Percentiles rank a stretch among this genome's conserved stretches.
Evolutionary conservation across 805 yeast species (phyloP).

Genomic region (Candida parachauliodes): DNA sequence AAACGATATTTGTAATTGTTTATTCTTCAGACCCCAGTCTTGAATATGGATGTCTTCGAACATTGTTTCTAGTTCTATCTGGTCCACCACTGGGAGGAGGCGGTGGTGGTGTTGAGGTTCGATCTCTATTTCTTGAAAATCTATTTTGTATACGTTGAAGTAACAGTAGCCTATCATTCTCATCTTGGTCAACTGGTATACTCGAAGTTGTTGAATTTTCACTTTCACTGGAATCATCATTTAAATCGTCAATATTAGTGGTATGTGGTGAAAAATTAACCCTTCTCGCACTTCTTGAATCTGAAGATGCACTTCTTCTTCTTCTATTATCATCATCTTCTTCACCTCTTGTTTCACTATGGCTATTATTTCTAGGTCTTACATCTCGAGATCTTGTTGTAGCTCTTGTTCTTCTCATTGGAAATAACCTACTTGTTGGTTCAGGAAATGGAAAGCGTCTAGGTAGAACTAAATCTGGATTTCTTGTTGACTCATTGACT

Average conservation of each 20-base stretch:
- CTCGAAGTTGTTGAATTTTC: neutral
- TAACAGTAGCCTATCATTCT: conserved; percentile 1
- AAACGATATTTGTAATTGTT: neutral
- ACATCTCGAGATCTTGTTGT: conserved; percentile 4
- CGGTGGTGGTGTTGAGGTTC: conserved; percentile 1
- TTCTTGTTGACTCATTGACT: conserved; percentile 10
- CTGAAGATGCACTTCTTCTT: conserved; percentile 1
- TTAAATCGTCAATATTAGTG: conserved; percentile 10
- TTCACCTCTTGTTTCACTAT: conserved; percentile 1
- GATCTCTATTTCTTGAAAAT: conserved; percentile 6
- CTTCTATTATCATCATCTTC: neutral
- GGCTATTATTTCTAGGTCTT: conserved; percentile 5
- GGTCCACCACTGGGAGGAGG: conserved; percentile 17
- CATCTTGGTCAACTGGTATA: neutral
- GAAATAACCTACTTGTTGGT: conserved; percentile 9
- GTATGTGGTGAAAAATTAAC: conserved; percentile 12
- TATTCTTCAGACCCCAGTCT: conserved; percentile 9
- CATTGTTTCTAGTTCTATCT: conserved; percentile 15
- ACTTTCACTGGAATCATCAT: conserved; percentile 6
- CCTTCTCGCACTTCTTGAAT: conserved; percentile 8
- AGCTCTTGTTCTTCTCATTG: conserved; percentile 7
- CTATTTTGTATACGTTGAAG: conserved; percentile 5
- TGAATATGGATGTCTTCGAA: conserved; percentile 21
- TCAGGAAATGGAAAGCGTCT: conserved; percentile 27
- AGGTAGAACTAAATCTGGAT: conserved; percentile 29